A percentile compares a stretch with the other conserved stretches of the same genome.
phyloP scores from a whole-genome alignment of 805 yeast genomes.

The Nakazawaea ishiwadae region DNA sequence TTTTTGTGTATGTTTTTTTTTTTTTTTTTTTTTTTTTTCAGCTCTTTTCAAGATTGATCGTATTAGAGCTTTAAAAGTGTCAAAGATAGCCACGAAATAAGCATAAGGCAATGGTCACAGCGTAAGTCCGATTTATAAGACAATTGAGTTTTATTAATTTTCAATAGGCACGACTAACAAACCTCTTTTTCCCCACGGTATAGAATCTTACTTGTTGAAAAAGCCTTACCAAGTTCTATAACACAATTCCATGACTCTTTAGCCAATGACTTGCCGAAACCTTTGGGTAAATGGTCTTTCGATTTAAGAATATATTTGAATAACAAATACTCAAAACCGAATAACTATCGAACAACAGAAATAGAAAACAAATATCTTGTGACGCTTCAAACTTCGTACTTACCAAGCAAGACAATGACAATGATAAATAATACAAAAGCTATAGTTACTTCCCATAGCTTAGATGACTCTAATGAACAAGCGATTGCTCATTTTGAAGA shows the following conservation, averaged over 20 bases:
- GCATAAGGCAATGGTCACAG: constrained; percentile 13
- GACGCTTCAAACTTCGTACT: constrained; percentile 46
- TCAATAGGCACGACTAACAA: too few relatives aligned
- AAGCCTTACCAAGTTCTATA: constrained; percentile 55
- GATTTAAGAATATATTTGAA: constrained; percentile 64
- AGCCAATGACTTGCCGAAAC: constrained; percentile 59
- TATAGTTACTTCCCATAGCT: constrained; percentile 22
- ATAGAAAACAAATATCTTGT: constrained; percentile 40
- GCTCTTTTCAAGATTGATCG: too few relatives aligned
- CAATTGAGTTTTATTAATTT: too few relatives aligned
- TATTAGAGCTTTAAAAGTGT: too few relatives aligned
- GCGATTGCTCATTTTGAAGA: constrained; percentile 24
- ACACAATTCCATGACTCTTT: constrained; percentile 67
- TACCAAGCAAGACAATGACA: constrained; percentile 41
- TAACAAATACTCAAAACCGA: constrained; percentile 48
- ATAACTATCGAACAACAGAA: constrained; percentile 29
- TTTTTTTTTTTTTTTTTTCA: too few relatives aligned
- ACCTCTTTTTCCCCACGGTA: too few relatives aligned
- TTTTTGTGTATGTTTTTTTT: too few relatives aligned
- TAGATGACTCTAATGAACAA: constrained; percentile 17
- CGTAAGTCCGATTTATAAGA: constrained; percentile 4
- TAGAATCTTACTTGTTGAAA: constrained; percentile 36
- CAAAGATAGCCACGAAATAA: too few relatives aligned
- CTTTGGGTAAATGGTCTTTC: constrained; percentile 63
- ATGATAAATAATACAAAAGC: constrained; percentile 41